Evolutionary conservation across 441 rosid genomes (phyloP), one percentile per base, ranked within the genome.

Genomic region (Euphorbia celastroides): DNA sequence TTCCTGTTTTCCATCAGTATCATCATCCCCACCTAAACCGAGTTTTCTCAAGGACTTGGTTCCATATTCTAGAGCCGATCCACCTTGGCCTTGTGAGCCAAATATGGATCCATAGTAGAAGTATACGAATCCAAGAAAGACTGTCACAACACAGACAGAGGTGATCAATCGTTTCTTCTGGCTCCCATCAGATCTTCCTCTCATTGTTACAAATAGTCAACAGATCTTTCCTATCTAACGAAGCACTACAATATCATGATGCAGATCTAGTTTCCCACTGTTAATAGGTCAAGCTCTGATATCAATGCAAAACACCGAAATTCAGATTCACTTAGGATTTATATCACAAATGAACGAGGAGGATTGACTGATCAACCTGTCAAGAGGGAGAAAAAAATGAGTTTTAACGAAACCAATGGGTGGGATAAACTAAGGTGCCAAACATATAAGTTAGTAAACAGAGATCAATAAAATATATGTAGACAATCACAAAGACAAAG

Each of bases 21-120:
- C 89, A 11, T 86, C 96, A 72, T 89, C 99, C 61, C 93, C 96
- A 28, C 93, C 86, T 81, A 88, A 92, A 26, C 99, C 97, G 1
- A 95, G 94, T 77, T 82, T 95, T 68, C 90, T 88, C 80, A 92
- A 74, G n/a, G 99, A 91, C 76, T 76, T 83, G 72, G 78, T 81
- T 30, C 99, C 97, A 76, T 87, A 92, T 72, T 86, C 99, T 68
- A 91, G 71, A 54, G 96, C 91, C 34, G 98, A 83, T 55, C 93
- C 77, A 65, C 87, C 88, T 26, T 66, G 79, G 66, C 71, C 65
- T 71, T 84, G 83, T 31, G 92, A 87, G 57, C 86, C 86, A 75
- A 85, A 82, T 41, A 80, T 64, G 30, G 88, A 86, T 74, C 81
- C 98, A 74, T 75, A 78, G 52, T 73, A 77, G 10, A 77, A 70